phyloP scores from a whole-genome alignment of 1,284 basidiomycete genomes.

The Rhodotorula sp. region DNA sequence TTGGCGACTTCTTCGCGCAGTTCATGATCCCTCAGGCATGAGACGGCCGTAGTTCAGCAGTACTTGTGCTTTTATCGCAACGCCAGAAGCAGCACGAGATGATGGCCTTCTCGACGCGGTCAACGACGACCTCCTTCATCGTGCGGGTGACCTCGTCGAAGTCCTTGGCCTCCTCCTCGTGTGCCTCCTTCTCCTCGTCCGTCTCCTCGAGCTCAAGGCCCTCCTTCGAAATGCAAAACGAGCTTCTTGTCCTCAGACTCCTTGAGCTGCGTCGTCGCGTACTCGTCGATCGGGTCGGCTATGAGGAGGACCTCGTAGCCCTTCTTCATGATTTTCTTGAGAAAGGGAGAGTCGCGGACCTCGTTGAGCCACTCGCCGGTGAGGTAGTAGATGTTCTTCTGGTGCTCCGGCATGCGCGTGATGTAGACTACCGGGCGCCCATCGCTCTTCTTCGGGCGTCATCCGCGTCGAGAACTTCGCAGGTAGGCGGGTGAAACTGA shows the following conservation, averaged over 20 bases:
- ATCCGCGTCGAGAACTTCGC: too few relatives aligned
- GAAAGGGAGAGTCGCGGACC: constrained; percentile 94
- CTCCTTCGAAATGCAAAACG: constrained; percentile 96
- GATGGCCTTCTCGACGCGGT: constrained; percentile 99
- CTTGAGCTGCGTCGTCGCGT: constrained; percentile 96
- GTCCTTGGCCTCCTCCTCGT: constrained; percentile 82
- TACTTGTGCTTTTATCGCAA: background rate
- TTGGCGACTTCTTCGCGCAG: constrained; percentile 26
- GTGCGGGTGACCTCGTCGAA: constrained; percentile 88
- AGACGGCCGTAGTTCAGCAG: background rate
- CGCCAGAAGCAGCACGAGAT: background rate
- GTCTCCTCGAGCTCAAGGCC: constrained; percentile 99
- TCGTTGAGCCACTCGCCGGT: constrained; percentile 95
- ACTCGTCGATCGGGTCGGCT: constrained; percentile 98
- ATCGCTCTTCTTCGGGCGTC: too few relatives aligned
- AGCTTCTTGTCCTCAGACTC: constrained; percentile 99
- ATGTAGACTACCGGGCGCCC: constrained; percentile 78
- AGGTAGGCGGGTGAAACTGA: too few relatives aligned
- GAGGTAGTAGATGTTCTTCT: constrained; percentile 99
- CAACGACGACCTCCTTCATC: constrained; percentile 97
- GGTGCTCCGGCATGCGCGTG: constrained; percentile 98
- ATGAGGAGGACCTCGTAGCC: constrained; percentile 97
- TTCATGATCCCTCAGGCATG: background rate
- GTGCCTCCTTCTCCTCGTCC: constrained; percentile 90
- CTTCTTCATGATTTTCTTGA: constrained; percentile 99